These are phyloP conservation scores for Suillus spraguei DNA, from an alignment of 768 basidiomycete species.

Conservation along the genomic window DNA sequence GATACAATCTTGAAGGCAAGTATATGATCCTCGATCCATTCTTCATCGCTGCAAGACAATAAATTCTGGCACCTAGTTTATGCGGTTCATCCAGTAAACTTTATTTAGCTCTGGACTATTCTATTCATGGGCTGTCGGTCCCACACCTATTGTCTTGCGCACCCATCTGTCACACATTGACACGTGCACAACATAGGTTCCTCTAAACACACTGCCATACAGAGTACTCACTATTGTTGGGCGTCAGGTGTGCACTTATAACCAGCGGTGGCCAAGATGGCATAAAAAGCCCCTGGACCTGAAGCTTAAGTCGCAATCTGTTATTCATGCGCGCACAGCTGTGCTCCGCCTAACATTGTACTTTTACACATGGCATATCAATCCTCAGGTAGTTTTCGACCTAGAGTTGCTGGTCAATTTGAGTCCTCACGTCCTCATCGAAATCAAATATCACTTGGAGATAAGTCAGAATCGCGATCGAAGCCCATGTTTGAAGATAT, in stretches of 20 bases:
- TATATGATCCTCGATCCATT: neutral
- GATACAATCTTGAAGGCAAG: conserved; percentile 1
- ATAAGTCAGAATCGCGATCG: conserved; percentile 13
- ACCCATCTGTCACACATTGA: neutral
- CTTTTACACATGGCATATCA: conserved; percentile 23
- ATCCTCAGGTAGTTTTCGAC: conserved; percentile 16
- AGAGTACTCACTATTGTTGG: conserved; percentile 26
- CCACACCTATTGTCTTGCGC: conserved; percentile 1
- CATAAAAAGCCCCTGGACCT: conserved; percentile 23
- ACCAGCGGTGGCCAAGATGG: conserved; percentile 10
- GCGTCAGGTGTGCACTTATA: conserved; percentile 14
- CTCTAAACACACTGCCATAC: conserved; percentile 14
- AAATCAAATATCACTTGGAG: conserved; percentile 11
- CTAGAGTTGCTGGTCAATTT: conserved; percentile 32
- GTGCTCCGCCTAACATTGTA: conserved; percentile 27
- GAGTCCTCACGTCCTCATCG: conserved; percentile 16
- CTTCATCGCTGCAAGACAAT: neutral
- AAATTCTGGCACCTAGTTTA: neutral
- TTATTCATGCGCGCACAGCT: conserved; percentile 25
- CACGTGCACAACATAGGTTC: conserved; percentile 24
- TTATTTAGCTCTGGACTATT: conserved; percentile 22
- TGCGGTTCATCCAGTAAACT: neutral
- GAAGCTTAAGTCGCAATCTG: neutral
- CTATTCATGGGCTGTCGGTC: conserved; percentile 14
- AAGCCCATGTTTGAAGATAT: conserved; percentile 27